Evolutionary conservation across 768 basidiomycete species (phyloP).

Genomic region (Phylloporus sp.): DNA sequence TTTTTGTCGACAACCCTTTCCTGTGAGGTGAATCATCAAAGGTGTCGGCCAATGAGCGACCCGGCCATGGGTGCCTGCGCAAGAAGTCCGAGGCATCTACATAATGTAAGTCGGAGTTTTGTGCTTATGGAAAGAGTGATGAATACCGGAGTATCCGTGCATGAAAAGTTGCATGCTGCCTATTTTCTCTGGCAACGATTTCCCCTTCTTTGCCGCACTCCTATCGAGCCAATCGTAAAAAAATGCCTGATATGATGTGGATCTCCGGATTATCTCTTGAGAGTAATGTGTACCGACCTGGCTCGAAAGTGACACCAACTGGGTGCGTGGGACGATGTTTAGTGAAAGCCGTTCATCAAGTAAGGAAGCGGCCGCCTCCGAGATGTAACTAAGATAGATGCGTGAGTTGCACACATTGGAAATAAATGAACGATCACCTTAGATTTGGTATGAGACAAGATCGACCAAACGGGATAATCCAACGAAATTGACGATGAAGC

Average conservation of each 20-base stretch:
- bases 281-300: slow-evolving; percentile 35
- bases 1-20: slow-evolving; percentile 63
- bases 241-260: slow-evolving; percentile 53
- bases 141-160: slow-evolving; percentile 69
- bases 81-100: slow-evolving; percentile 88
- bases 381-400: slow-evolving; percentile 59
- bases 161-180: slow-evolving; percentile 89
- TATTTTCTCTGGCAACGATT: slow-evolving; percentile 79
- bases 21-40: slow-evolving; percentile 82
- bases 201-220: slow-evolving; percentile 76
- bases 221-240: slow-evolving; percentile 92
- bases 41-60: slow-evolving; percentile 76
- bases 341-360: slow-evolving; percentile 70
- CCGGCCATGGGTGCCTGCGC: slow-evolving; percentile 83
- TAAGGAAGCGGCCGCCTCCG: slow-evolving; percentile 83
- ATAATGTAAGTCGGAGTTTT: neutral
- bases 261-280: neutral
- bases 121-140: neutral
- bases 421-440: slow-evolving; percentile 41
- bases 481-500: slow-evolving; percentile 82
- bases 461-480: slow-evolving; percentile 88
- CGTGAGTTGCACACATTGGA: neutral
- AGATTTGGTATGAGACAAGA: slow-evolving; percentile 87
- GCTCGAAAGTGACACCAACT: slow-evolving; percentile 77
- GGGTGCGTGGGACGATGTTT: slow-evolving; percentile 81